Evolutionary conservation across 1,284 basidiomycete genomes (phyloP).

Genomic region (Leccinum variabile): DNA sequence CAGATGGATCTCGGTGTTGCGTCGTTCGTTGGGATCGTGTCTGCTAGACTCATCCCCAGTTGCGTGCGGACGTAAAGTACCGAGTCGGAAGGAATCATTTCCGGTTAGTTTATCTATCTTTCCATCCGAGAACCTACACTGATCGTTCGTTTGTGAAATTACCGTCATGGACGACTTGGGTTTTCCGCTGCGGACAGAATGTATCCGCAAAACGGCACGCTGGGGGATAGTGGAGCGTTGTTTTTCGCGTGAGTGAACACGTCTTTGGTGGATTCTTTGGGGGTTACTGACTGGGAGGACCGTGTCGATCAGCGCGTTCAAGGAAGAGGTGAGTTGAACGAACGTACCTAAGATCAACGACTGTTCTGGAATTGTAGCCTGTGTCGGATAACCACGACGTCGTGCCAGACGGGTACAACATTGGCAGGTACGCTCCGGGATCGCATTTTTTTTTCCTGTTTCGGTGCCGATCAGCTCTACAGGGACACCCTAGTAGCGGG

Average conservation of each 20-base stretch:
- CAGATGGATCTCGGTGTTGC: too few relatives aligned
- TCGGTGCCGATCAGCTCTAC: neutral
- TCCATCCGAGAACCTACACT: neutral
- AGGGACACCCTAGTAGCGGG: constrained; percentile 46
- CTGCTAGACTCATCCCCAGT: too few relatives aligned
- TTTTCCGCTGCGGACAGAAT: constrained; percentile 37
- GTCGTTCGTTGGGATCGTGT: too few relatives aligned
- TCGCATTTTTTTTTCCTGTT: neutral
- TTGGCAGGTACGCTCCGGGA: constrained; percentile 40
- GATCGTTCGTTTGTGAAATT: neutral
- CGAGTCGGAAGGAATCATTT: constrained; percentile 64
- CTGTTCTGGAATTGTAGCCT: constrained; percentile 27
- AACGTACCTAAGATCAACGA: neutral
- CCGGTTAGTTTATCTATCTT: constrained; percentile 37
- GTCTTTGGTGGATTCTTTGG: neutral
- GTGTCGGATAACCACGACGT: constrained; percentile 49
- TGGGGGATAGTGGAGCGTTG: constrained; percentile 55
- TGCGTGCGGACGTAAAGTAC: too few relatives aligned
- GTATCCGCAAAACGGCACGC: constrained; percentile 58
- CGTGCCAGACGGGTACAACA: constrained; percentile 54
- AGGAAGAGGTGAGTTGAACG: constrained; percentile 48
- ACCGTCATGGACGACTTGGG: neutral
- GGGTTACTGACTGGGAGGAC: neutral
- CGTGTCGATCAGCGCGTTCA: constrained; percentile 47
- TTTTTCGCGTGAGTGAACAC: constrained; percentile 57